Base-by-base conservation (phyloP, 352 stramenopile species). In the Plasmopara halstedii region DNA sequence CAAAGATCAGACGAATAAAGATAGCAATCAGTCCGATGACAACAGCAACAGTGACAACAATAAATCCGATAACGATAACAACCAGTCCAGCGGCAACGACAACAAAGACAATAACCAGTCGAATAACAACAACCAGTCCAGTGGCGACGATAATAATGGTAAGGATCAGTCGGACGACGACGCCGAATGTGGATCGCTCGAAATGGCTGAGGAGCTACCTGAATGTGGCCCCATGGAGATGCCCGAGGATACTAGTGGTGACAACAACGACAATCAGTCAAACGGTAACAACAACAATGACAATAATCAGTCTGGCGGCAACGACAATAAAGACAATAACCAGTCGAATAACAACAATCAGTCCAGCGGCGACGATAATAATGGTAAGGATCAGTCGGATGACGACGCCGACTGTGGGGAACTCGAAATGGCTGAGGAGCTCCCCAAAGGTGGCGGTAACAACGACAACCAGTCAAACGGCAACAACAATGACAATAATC, bases 191-290 rank as follows among this genome's bases (percentile, higher is more conserved):
- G 46, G 35, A 18, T 31, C 36, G 6, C 19, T 42, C 3, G 36
- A 42, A 18, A 42, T 42, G 20, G 56, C 51, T 11, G 51, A 65
- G 32, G 55, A 51, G 26, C 6, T 11, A 3, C 31, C 59, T 27
- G 54, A 48, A 0, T 49, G 60, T 17, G n/a, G n/a, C 2, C n/a
- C n/a, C n/a, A n/a, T n/a, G n/a, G n/a, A n/a, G n/a, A n/a, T n/a
- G n/a, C n/a, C n/a, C n/a, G n/a, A n/a, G n/a, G n/a, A n/a, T n/a
- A n/a, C n/a, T n/a, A n/a, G n/a, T n/a, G n/a, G n/a, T n/a, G n/a
- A 11, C n/a, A 15, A 15, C 0, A 15, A 38, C 11, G 20, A 38
- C 33, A 38, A 38, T 1, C 2, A 38, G 33, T 38, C 33, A 9
- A 15, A 15, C 9, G 33, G 33, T 3, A 15, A 38, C 33, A 38